Evolutionary conservation across 352 stramenopile species (phyloP).

Genomic region (Lagenidium giganteum): DNA sequence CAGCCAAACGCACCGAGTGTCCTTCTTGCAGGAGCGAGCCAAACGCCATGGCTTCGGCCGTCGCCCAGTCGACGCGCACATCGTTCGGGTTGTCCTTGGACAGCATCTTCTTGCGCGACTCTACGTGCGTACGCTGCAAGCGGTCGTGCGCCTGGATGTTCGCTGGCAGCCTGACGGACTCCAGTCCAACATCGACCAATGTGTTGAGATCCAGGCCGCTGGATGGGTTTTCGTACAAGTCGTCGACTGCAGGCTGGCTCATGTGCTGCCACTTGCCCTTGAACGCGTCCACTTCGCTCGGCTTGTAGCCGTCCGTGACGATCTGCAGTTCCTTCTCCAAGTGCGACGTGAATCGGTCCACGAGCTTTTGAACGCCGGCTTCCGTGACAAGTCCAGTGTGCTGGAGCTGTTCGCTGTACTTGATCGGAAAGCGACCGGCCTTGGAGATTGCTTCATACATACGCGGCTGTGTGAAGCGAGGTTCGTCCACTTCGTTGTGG

Average conservation of each 20-base stretch:
- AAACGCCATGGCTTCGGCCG: slow-evolving; percentile 85
- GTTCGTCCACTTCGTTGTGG: slow-evolving; percentile 89
- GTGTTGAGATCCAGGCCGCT: slow-evolving; percentile 56
- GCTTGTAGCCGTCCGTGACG: slow-evolving; percentile 53
- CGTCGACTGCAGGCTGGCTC: slow-evolving; percentile 31
- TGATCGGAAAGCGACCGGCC: slow-evolving; percentile 56
- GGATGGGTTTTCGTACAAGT: slow-evolving; percentile 44
- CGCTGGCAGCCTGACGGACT: slow-evolving; percentile 54
- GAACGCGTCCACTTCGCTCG: slow-evolving; percentile 68
- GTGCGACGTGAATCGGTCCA: slow-evolving; percentile 52
- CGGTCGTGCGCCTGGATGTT: slow-evolving; percentile 59
- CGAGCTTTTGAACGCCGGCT: slow-evolving; percentile 48
- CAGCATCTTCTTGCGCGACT: slow-evolving; percentile 69
- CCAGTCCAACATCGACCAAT: slow-evolving; percentile 54
- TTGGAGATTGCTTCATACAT: slow-evolving; percentile 80
- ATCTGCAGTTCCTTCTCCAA: slow-evolving; percentile 58
- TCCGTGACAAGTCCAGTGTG: slow-evolving; percentile 43
- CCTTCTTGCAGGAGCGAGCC: slow-evolving; percentile 80
- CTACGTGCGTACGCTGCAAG: slow-evolving; percentile 75
- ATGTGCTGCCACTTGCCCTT: slow-evolving; percentile 66
- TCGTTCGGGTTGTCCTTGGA: slow-evolving; percentile 24
- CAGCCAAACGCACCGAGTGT: slow-evolving; percentile 77
- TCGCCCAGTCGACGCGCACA: slow-evolving; percentile 83
- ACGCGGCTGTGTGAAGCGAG: slow-evolving; percentile 83
- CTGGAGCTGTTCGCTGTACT: slow-evolving; percentile 69